These are phyloP conservation scores for Coprinellus aureogranulatus DNA, from an alignment of 768 basidiomycete species.

Conservation along the genomic window DNA sequence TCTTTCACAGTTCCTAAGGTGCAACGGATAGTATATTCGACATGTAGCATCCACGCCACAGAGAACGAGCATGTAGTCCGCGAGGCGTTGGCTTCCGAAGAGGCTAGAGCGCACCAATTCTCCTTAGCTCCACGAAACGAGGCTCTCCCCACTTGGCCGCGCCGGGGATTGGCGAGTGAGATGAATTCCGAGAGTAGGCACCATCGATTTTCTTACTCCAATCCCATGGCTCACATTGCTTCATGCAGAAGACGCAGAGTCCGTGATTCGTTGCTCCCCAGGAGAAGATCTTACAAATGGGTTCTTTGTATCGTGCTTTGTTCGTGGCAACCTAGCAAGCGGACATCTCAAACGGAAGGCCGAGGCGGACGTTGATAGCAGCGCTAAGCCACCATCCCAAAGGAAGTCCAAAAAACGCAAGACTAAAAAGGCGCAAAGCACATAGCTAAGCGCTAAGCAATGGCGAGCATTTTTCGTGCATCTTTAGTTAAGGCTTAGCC, in stretches of 20 bases:
- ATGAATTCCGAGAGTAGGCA: slow-evolving; percentile 52
- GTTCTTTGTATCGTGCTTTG: slow-evolving; percentile 96
- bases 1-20: slow-evolving; percentile 65
- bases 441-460: too few species aligned
- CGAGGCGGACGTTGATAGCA: slow-evolving; percentile 21
- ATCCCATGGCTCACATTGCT: too few species aligned
- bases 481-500: too few species aligned
- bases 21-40: slow-evolving; percentile 88
- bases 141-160: slow-evolving; percentile 79
- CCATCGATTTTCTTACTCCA: too few species aligned
- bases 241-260: slow-evolving; percentile 50
- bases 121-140: slow-evolving; percentile 60
- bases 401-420: not conserved
- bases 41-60: slow-evolving; percentile 88
- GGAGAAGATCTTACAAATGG: slow-evolving; percentile 90
- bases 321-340: slow-evolving; percentile 31
- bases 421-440: not conserved
- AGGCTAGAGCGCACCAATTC: slow-evolving; percentile 63
- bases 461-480: too few species aligned
- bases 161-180: slow-evolving; percentile 72
- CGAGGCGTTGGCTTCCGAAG: slow-evolving; percentile 66
- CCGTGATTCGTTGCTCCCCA: slow-evolving; percentile 70
- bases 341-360: slow-evolving; percentile 24
- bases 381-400: not conserved
- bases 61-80: slow-evolving; percentile 94